Evolutionary conservation across 1,284 basidiomycete genomes (phyloP).

Genomic region (Marasmius sp.): DNA sequence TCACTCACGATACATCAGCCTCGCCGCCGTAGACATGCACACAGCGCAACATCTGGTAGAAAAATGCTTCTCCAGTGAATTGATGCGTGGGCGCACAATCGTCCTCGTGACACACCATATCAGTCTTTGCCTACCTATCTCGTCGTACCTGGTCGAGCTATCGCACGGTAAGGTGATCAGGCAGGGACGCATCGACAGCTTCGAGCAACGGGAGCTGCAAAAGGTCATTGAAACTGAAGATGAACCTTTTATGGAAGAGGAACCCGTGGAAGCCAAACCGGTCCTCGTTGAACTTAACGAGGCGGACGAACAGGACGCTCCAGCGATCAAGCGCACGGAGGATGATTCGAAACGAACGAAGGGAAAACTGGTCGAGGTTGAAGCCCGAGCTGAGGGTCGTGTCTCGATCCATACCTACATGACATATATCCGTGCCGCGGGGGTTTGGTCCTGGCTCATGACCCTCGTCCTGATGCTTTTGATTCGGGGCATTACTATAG

Average conservation of each 20-base stretch:
- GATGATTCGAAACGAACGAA: slow-evolving; percentile 11
- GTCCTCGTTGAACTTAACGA: slow-evolving; percentile 32
- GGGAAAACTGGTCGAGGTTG: slow-evolving; percentile 63
- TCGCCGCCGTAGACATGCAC: slow-evolving; percentile 89
- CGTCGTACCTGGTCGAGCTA: slow-evolving; percentile 69
- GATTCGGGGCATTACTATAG: slow-evolving; percentile 56
- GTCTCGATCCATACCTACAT: slow-evolving; percentile 59
- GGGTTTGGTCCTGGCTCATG: slow-evolving; percentile 53
- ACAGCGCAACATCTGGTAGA: slow-evolving; percentile 76
- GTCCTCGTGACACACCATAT: slow-evolving; percentile 89
- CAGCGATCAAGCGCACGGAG: background rate
- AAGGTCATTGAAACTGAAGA: slow-evolving; percentile 52
- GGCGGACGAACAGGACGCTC: slow-evolving; percentile 28
- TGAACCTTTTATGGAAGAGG: slow-evolving; percentile 25
- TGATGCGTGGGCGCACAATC: slow-evolving; percentile 68
- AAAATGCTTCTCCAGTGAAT: slow-evolving; percentile 60
- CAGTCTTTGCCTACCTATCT: slow-evolving; percentile 62
- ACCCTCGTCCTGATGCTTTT: slow-evolving; percentile 54
- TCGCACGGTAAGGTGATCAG: slow-evolving; percentile 58
- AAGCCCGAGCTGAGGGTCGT: slow-evolving; percentile 64
- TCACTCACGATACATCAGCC: slow-evolving; percentile 35
- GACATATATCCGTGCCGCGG: slow-evolving; percentile 64
- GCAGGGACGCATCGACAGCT: slow-evolving; percentile 54
- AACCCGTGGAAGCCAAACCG: slow-evolving; percentile 17
- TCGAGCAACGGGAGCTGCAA: slow-evolving; percentile 53